These are phyloP conservation scores for Nemania sp. DNA, from an alignment of 2,329 filamentous ascomycete species.

Conservation along the genomic window DNA sequence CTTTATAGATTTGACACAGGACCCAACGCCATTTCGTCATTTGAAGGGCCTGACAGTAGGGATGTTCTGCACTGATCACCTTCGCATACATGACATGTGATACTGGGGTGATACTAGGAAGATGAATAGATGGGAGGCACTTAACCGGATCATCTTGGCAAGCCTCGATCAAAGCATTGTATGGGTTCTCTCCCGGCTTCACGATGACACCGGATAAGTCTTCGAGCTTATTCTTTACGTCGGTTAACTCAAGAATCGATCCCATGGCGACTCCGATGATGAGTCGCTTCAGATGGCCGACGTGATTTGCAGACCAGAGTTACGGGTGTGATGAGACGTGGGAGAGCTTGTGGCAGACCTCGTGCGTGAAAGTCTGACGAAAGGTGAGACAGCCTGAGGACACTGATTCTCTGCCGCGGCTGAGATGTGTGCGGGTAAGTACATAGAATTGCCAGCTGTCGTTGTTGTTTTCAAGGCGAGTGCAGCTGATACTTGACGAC, in stretches of 20 bases:
- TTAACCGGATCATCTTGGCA: slow-evolving; percentile 70
- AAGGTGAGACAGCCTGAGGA: no score
- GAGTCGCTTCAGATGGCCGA: not conserved
- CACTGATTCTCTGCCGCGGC: no score
- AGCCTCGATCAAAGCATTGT: slow-evolving; percentile 70
- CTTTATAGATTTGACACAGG: no score
- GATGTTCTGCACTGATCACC: not conserved
- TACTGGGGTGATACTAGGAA: not conserved
- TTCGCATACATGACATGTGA: not conserved
- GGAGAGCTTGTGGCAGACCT: no score
- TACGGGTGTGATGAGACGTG: no score
- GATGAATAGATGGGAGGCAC: slow-evolving; percentile 22
- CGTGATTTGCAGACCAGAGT: not conserved
- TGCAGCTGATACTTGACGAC: no score
- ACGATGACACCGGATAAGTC: slow-evolving; percentile 56
- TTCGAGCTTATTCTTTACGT: slow-evolving; percentile 55
- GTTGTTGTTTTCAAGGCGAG: no score
- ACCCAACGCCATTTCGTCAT: no score
- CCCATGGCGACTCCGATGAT: slow-evolving; percentile 36
- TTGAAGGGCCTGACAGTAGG: not conserved
- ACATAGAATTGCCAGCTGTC: no score
- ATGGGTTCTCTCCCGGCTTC: slow-evolving; percentile 69
- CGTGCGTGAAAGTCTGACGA: no score
- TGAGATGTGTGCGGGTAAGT: no score
- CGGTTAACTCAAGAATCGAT: slow-evolving; percentile 43